These are phyloP conservation scores for Niveomyces coronatus DNA, from an alignment of 2,329 filamentous ascomycete species.

Conservation along the genomic window DNA sequence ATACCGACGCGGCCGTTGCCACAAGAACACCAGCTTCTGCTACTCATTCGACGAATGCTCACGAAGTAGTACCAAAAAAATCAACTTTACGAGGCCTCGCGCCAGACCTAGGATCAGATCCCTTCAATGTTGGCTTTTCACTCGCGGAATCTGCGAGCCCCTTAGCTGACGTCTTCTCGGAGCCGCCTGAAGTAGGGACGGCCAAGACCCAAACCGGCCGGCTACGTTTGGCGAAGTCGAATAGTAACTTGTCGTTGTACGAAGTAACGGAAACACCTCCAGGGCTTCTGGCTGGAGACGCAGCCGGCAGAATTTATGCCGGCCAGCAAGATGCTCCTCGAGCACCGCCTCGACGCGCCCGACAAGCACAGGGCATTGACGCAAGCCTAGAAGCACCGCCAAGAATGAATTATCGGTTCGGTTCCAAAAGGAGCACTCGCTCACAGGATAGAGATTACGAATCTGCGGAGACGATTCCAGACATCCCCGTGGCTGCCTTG, in stretches of 20 bases:
- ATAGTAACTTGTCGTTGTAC: slow-evolving; percentile 27
- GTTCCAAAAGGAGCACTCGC: slow-evolving; percentile 31
- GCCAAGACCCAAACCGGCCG: slow-evolving; percentile 43
- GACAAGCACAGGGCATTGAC: slow-evolving; percentile 43
- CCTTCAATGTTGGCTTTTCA: slow-evolving; percentile 38
- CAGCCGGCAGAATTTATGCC: slow-evolving; percentile 14
- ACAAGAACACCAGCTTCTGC: slow-evolving; percentile 23
- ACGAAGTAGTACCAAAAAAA: slow-evolving; percentile 33
- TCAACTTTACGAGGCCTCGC: slow-evolving; percentile 26
- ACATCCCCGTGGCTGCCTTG: slow-evolving; percentile 27
- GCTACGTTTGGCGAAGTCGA: slow-evolving; percentile 31
- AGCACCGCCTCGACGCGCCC: slow-evolving; percentile 42
- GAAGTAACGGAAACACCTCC: slow-evolving; percentile 56
- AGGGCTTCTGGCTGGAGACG: slow-evolving; percentile 14
- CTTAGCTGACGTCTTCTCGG: slow-evolving; percentile 29
- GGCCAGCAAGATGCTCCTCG: slow-evolving; percentile 38
- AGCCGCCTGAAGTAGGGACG: slow-evolving; percentile 42
- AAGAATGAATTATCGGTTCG: slow-evolving; percentile 51
- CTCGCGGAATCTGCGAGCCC: slow-evolving; percentile 31
- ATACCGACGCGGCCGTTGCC: slow-evolving; percentile 25
- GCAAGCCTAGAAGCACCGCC: slow-evolving; percentile 47
- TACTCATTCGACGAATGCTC: slow-evolving; percentile 18
- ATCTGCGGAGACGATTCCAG: slow-evolving; percentile 28
- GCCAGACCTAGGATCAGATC: slow-evolving; percentile 33
- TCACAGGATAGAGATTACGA: slow-evolving; percentile 26